These are phyloP conservation scores for Phytophthora foliorum DNA, from an alignment of 352 stramenopile genomes.

Conservation along the genomic window DNA sequence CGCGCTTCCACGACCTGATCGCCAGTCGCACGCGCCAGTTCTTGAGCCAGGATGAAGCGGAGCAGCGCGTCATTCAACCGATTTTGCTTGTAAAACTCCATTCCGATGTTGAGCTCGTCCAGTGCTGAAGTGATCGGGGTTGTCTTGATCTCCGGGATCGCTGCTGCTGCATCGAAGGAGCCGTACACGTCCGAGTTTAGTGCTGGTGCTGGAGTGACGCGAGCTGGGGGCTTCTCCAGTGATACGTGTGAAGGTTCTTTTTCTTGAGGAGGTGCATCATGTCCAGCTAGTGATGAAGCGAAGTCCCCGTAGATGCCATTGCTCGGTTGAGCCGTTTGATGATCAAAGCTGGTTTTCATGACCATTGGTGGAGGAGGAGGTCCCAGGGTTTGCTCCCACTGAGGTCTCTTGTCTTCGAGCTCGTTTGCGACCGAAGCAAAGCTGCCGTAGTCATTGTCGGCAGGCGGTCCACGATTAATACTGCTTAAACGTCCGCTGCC, in stretches of 20 bases:
- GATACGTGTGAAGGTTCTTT: constrained; percentile 6
- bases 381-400: constrained; percentile 32
- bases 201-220: constrained; percentile 5
- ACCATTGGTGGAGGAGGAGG: constrained; percentile 25
- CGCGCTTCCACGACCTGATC: constrained; percentile 78
- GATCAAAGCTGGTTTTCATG: constrained; percentile 14
- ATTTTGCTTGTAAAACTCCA: constrained; percentile 83
- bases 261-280: background rate
- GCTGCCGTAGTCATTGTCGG: constrained; percentile 34
- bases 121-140: constrained; percentile 53
- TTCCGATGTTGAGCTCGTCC: constrained; percentile 77
- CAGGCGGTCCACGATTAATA: background rate
- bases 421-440: constrained; percentile 28
- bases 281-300: constrained; percentile 23
- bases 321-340: constrained; percentile 3
- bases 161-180: constrained; percentile 25
- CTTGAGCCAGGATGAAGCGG: constrained; percentile 72
- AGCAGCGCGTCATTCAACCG: constrained; percentile 67
- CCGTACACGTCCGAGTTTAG: constrained; percentile 38
- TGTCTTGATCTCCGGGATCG: constrained; percentile 11
- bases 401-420: constrained; percentile 22
- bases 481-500: background rate
- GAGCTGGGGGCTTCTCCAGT: background rate
- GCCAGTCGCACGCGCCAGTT: constrained; percentile 52
- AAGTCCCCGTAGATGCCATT: constrained; percentile 50